These are phyloP conservation scores for Stephania yunnanensis DNA, from an alignment of 164 flowering plant species.

Conservation along the genomic window DNA sequence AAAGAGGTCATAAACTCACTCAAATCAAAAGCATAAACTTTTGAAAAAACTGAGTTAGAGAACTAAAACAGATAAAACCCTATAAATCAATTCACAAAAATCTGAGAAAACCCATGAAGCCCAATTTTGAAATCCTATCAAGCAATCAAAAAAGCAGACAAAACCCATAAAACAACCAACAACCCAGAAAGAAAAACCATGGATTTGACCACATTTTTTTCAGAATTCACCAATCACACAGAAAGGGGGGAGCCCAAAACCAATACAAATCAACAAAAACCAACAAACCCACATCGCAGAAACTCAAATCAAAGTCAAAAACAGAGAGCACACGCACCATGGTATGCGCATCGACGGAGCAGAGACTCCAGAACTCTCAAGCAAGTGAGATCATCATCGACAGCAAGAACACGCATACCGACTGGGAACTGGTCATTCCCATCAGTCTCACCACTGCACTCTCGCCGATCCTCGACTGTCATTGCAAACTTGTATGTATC, in stretches of 20 bases:
- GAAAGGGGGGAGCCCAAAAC: not conserved
- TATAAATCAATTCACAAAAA: not conserved
- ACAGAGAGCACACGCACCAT: slow-evolving; percentile 34
- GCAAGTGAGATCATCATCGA: slow-evolving; percentile 63
- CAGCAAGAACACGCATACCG: slow-evolving; percentile 64
- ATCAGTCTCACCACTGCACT: slow-evolving; percentile 21
- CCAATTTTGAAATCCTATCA: slow-evolving; percentile 4
- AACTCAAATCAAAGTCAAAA: not conserved
- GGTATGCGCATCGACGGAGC: slow-evolving; percentile 48
- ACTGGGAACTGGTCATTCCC: slow-evolving; percentile 38
- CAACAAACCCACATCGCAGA: slow-evolving; percentile 6
- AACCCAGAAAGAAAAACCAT: not conserved
- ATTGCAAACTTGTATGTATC: slow-evolving; percentile 17
- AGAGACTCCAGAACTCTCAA: slow-evolving; percentile 38
- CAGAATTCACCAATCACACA: not conserved
- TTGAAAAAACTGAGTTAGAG: not conserved
- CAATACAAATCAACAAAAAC: not conserved
- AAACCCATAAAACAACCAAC: not conserved
- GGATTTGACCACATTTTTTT: not conserved
- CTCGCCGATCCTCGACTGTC: slow-evolving; percentile 29
- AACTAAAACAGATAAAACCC: not conserved
- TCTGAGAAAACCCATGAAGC: not conserved
- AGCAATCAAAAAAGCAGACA: not conserved
- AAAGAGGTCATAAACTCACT: not conserved
- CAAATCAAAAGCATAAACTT: not conserved